Conservation (phyloP, 2,329 filamentous ascomycete species). For the Aspergillus neotritici region DNA sequence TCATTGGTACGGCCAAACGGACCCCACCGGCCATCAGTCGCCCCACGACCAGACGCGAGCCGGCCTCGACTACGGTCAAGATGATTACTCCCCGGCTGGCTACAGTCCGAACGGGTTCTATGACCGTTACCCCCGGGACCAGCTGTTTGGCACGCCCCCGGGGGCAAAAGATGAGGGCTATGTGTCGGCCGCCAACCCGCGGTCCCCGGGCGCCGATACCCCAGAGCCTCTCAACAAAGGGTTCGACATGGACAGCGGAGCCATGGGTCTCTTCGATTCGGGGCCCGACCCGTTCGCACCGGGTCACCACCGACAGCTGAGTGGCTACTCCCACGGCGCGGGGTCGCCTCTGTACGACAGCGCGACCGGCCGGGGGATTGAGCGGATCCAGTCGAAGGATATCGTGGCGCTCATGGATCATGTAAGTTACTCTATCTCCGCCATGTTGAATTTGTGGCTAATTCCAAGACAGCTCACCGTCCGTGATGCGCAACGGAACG, state of each 20-base stretch:
- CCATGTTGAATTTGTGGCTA: not conserved
- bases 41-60: constrained; percentile 28
- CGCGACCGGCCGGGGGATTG: constrained; percentile 78
- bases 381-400: constrained; percentile 91
- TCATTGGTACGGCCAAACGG: constrained; percentile 54
- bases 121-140: constrained; percentile 30
- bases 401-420: constrained; percentile 98
- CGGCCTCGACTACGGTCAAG: constrained; percentile 53
- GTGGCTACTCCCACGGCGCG: constrained; percentile 89
- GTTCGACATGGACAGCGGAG: constrained; percentile 49
- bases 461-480: constrained; percentile 67
- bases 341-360: constrained; percentile 84
- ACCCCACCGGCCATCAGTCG: constrained; percentile 37
- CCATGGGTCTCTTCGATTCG: constrained; percentile 45
- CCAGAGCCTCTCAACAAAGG: constrained; percentile 43
- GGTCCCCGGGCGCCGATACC: constrained; percentile 45
- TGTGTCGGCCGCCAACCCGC: constrained; percentile 66
- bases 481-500: constrained; percentile 91
- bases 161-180: constrained; percentile 82
- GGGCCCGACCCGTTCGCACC: constrained; percentile 60
- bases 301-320: constrained; percentile 61
- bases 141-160: constrained; percentile 48
- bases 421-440: constrained; percentile 43
- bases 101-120: constrained; percentile 38
- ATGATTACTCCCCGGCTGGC: constrained; percentile 50